phyloP scores from a whole-genome alignment of 2,329 filamentous ascomycete genomes.

The Clonostachys chloroleuca region DNA sequence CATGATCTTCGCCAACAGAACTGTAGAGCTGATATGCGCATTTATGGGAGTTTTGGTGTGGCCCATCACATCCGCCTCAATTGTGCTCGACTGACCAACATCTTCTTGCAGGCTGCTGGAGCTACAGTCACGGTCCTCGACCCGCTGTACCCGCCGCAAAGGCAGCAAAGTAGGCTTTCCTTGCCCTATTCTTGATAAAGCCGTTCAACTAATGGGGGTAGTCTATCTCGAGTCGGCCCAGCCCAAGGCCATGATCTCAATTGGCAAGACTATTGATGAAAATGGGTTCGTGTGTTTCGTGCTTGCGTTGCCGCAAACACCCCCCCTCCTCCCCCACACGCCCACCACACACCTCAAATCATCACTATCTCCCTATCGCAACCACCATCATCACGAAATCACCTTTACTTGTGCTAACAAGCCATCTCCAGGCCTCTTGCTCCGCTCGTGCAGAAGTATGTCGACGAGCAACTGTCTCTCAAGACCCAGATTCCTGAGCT shows the following conservation, averaged over 20 bases:
- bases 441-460: conserved; percentile 53
- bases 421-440: conserved; percentile 36
- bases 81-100: background rate
- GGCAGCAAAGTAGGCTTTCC: conserved; percentile 12
- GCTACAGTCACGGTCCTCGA: conserved; percentile 67
- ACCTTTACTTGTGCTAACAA: too few relatives aligned
- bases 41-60: conserved; percentile 67
- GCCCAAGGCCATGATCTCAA: conserved; percentile 62
- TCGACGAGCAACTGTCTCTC: conserved; percentile 67
- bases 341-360: too few relatives aligned
- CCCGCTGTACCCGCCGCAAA: conserved; percentile 38
- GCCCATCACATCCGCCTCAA: background rate
- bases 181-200: background rate
- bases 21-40: conserved; percentile 61
- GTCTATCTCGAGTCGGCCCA: conserved; percentile 76
- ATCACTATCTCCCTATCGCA: too few relatives aligned
- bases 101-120: conserved; percentile 41
- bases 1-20: conserved; percentile 85
- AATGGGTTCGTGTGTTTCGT: conserved; percentile 4
- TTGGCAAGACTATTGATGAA: conserved; percentile 60
- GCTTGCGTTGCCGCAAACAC: too few relatives aligned
- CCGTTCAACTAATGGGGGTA: background rate
- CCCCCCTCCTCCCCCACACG: too few relatives aligned
- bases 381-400: too few relatives aligned
- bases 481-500: conserved; percentile 73